phyloP scores from a whole-genome alignment of 805 yeast genomes.

The Starmerella vaccinii region DNA sequence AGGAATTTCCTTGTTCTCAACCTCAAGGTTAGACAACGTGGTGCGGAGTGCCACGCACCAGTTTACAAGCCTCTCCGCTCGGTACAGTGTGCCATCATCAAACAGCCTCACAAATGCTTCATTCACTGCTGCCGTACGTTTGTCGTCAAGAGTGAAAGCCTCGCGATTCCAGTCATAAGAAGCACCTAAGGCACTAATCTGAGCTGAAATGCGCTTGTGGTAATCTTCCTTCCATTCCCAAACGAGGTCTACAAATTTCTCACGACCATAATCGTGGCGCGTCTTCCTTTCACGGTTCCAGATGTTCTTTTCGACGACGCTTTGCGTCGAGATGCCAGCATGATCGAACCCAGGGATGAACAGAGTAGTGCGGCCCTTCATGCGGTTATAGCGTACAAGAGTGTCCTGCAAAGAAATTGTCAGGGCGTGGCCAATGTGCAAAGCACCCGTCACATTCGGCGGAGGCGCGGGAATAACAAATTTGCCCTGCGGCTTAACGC shows the following conservation, averaged over 20 bases:
- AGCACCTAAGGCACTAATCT: conserved; percentile 81
- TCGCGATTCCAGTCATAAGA: conserved; percentile 95
- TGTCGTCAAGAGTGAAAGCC: conserved; percentile 82
- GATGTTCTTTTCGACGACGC: conserved; percentile 91
- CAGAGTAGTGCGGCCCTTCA: conserved; percentile 90
- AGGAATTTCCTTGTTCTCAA: conserved; percentile 78
- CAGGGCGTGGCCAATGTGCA: conserved; percentile 96
- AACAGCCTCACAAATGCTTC: conserved; percentile 87
- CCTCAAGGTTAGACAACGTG: conserved; percentile 92
- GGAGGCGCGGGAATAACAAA: conserved; percentile 98
- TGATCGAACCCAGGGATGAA: conserved; percentile 97
- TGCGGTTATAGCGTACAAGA: conserved; percentile 84
- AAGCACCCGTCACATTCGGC: conserved; percentile 97
- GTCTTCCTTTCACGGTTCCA: conserved; percentile 83
- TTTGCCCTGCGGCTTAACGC: conserved; percentile 66
- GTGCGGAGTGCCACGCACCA: conserved; percentile 95
- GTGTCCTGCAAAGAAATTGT: conserved; percentile 93
- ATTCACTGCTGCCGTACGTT: conserved; percentile 63
- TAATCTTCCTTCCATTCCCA: conserved; percentile 99
- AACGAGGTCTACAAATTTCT: conserved; percentile 71
- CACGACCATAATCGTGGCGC: conserved; percentile 93
- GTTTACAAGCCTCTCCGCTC: conserved; percentile 86
- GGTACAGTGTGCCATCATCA: conserved; percentile 90
- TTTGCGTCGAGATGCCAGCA: conserved; percentile 98
- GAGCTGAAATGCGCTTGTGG: conserved; percentile 73